These are phyloP conservation scores for Gossypium turneri DNA, from an alignment of 345 rosid genomes.

Conservation along the genomic window DNA sequence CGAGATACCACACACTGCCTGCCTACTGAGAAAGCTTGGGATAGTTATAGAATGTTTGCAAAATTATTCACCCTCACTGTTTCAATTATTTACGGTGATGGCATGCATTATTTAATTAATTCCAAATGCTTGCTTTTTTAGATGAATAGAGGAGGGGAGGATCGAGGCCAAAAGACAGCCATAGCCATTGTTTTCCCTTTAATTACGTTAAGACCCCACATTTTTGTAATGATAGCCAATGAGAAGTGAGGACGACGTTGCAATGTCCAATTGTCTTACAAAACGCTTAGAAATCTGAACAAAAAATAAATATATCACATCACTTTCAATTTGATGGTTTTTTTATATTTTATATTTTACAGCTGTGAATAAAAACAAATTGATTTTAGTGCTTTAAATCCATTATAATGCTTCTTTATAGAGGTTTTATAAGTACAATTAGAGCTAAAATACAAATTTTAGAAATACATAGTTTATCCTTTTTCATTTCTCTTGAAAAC, in stretches of 20 bases:
- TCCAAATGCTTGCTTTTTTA: not conserved
- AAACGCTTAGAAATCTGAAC: not conserved
- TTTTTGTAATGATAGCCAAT: not conserved
- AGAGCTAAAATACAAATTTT: no score
- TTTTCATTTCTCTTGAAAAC: no score
- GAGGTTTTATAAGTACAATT: no score
- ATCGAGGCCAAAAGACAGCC: no score
- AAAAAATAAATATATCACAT: not conserved
- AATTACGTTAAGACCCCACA: not conserved
- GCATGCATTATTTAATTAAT: not conserved
- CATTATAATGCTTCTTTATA: no score
- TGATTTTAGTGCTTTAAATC: not conserved
- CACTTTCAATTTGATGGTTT: not conserved
- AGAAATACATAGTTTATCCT: no score
- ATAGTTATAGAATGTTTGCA: not conserved
- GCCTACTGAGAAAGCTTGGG: not conserved
- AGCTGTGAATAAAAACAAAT: no score
- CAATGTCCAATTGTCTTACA: not conserved
- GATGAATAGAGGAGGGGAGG: no score
- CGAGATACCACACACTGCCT: not conserved
- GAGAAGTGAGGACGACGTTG: not conserved
- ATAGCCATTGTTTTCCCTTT: not conserved
- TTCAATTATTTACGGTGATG: not conserved
- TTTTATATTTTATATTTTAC: not conserved
- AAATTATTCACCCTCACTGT: not conserved